Evolutionary conservation across 2,329 filamentous ascomycete genomes (phyloP), one percentile per base, ranked within the genome.

Genomic region (Microsporum canis): DNA sequence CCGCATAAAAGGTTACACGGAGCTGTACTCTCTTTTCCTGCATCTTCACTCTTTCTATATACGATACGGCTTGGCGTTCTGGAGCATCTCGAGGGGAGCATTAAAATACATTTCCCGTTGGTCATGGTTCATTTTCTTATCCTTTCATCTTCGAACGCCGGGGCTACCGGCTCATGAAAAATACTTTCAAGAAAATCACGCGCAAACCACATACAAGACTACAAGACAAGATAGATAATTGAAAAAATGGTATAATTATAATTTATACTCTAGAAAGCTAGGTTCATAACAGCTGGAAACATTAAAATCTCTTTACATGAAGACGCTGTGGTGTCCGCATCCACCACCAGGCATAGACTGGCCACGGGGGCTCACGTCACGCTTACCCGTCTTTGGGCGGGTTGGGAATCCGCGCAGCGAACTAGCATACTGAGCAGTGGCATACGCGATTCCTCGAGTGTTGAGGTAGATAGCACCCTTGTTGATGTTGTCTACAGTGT

Each of bases 371-470:
- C 27, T 43, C 6, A 39, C 17, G 1, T 29, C 58, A 53, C 61
- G 58, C 63, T 64, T 61, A 3, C n/a, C 14, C 3, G 53, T 62
- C 57, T 60, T 60, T 17, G 34, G 34, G 14, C 59, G 55, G 34
- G 63, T 60, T 38, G 64, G 64, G 53, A 66, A 56, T 4, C 31
- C 29, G 0, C 31, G 8, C 8, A 60, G 60, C 0, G 84, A 87
- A 2, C 75, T 70, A 8, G 86, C 86, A 67, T 84, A 89, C 0
- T 83, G 86, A 0, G 86, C 87, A n/a, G 89, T 83, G 0, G 34
- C 38, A 43, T 62, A 63, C 14, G 61, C 60, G 36, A 63, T 49
- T 57, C 77, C 80, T 71, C 80, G 77, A 5, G 78, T 76, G 68
- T 83, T 84, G 64, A 79, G 71, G 62, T 80, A 74, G 74, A 81